Base-by-base conservation (phyloP, 2,329 filamentous ascomycete genomes). In the Pseudodiploospora longispora region DNA sequence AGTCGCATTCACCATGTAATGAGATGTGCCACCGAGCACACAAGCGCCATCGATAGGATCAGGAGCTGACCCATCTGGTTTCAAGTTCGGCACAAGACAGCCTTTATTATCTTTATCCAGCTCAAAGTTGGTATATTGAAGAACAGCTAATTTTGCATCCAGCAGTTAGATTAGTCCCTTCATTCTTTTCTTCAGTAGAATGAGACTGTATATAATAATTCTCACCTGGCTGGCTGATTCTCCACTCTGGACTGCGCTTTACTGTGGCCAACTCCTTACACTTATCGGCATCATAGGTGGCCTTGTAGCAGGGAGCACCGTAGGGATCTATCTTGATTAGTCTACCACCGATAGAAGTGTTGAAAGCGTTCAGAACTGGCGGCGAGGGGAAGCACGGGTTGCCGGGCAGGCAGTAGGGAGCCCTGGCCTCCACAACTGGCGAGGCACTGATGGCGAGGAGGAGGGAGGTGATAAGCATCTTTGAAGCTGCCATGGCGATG, bases 1-100 rank as follows among this genome's bases (percentile, higher is more conserved):
- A 27, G 42, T 43, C 27, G 42, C 42, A 27, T 43, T 43, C 32
- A 43, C 42, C 6, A 43, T 30, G 29, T 43, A 43, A 30, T 38
- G 27, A 27, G 42, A 28, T 36, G 39, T 43, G 35, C 4, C 36
- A 6, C 42, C 42, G 7, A 43, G 29, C 10, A n/a, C 27, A 29
- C 42, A 43, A 9, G 5, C 28, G 6, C 6, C 27, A 31, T 43
- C 8, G 42, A 43, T 27, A 10, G 42, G 35, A 7, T 6, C 27
- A 6, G 42, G 42, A 5, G 42, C 42, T 5, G 42, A 43, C 19
- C 42, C 42, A 27, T 43, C 42, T 4, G 35, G 8, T 34, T 28
- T 28, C 27, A 39, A n/a, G 12, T 38, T 31, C 2, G 42, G 42
- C 8, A 43, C 42, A 5, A 36, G 42, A 34, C 42, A 43, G 8